Evolutionary conservation across 1,139 yeast genomes (phyloP).

Genomic region (Pichia sp.): DNA sequence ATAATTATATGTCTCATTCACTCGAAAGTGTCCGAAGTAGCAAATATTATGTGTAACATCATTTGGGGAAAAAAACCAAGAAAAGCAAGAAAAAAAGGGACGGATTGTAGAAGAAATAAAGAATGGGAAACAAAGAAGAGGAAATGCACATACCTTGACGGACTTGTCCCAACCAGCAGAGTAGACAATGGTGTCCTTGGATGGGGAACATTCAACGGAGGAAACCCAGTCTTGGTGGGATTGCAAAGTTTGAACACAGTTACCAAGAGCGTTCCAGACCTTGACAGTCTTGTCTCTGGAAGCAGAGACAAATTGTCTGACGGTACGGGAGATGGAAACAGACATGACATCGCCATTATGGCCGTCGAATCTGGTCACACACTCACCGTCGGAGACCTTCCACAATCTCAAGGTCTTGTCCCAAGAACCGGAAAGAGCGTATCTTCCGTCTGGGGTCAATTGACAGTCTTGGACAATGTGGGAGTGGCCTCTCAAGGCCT

Average conservation of each 20-base stretch:
- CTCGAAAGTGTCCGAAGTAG: conserved; percentile 92
- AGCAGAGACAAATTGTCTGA: conserved; percentile 98
- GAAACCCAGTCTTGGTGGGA: conserved; percentile 99
- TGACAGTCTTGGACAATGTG: conserved; percentile 99
- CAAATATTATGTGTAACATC: conserved; percentile 79
- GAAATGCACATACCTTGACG: conserved; percentile 81
- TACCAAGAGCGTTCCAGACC: conserved; percentile 99
- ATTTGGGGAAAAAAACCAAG: conserved; percentile 32
- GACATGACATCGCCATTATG: conserved; percentile 98
- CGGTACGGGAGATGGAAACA: conserved; percentile 93
- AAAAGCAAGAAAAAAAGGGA: background rate
- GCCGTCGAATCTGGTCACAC: conserved; percentile 94
- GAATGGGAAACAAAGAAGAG: conserved; percentile 22
- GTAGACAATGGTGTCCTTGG: conserved; percentile 63
- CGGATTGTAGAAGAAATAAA: conserved; percentile 2
- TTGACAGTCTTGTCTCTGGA: conserved; percentile 99
- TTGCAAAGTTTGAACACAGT: conserved; percentile 89
- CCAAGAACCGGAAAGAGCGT: conserved; percentile 99
- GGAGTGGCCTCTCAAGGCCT: conserved; percentile 96
- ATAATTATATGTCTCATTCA: conserved; percentile 93
- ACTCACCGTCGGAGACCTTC: conserved; percentile 94
- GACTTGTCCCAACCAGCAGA: conserved; percentile 99
- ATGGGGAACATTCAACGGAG: conserved; percentile 92
- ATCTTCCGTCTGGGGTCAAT: conserved; percentile 97
- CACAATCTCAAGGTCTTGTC: conserved; percentile 98